Conservation (phyloP, 140 eudicot genomes). For the Oenanthe javanica region DNA sequence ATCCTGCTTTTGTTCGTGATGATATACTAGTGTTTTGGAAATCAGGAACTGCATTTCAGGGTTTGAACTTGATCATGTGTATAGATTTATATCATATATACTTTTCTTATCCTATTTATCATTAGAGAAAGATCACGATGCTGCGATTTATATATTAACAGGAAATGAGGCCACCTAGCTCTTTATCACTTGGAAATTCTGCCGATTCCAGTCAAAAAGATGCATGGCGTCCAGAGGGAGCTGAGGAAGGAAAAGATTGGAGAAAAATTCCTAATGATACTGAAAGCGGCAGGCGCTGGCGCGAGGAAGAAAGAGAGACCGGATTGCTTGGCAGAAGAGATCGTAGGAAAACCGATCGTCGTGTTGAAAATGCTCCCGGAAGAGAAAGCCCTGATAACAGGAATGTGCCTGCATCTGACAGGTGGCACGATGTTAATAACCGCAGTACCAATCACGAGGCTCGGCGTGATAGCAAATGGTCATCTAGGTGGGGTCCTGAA, state of each 20-base stretch:
- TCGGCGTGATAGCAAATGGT: constrained; percentile 89
- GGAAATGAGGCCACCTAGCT: constrained; percentile 86
- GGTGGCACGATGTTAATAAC: constrained; percentile 72
- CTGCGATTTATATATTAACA: constrained; percentile 12
- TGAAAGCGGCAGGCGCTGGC: constrained; percentile 93
- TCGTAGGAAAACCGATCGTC: constrained; percentile 81
- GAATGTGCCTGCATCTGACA: constrained; percentile 52
- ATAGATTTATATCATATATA: not conserved
- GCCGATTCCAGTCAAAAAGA: constrained; percentile 67
- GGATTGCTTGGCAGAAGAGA: constrained; percentile 95
- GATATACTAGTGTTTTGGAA: not conserved
- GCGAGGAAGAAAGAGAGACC: constrained; percentile 99
- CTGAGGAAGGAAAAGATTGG: constrained; percentile 85
- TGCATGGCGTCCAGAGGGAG: constrained; percentile 55
- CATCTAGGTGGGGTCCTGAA: constrained; percentile 98
- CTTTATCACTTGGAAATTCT: constrained; percentile 80
- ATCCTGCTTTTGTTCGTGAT: not conserved
- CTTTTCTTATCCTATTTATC: not conserved
- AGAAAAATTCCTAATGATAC: constrained; percentile 52
- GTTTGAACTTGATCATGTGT: not conserved
- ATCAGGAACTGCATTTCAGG: not conserved
- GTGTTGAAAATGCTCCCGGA: constrained; percentile 52
- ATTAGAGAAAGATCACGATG: not conserved
- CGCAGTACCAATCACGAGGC: constrained; percentile 60
- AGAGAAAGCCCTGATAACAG: constrained; percentile 56